A percentile compares a stretch with the other conserved stretches of the same genome.
phyloP scores from a whole-genome alignment of 225 moss, liverwort and hornwort genomes.

The Asterella californica region DNA sequence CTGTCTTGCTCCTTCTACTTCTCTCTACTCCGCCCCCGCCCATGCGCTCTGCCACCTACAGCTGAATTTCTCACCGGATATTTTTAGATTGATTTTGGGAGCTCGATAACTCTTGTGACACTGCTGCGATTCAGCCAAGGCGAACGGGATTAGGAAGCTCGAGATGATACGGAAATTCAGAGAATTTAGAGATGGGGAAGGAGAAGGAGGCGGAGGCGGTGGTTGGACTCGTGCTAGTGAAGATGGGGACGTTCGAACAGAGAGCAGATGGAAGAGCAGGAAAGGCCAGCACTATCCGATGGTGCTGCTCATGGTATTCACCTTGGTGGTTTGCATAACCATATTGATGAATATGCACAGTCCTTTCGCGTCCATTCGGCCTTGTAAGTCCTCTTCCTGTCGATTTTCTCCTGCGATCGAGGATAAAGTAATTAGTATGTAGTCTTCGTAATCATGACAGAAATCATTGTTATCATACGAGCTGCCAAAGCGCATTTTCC shows the following conservation, averaged over 20 bases:
- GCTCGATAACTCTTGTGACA: neutral
- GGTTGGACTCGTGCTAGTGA: neutral
- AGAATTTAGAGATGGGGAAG: slow-evolving; percentile 9
- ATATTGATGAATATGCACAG: slow-evolving; percentile 21
- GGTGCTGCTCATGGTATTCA: slow-evolving; percentile 26
- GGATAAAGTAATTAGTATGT: neutral
- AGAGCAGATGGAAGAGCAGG: slow-evolving; percentile 20
- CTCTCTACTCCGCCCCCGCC: neutral
- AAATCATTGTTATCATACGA: too few species aligned
- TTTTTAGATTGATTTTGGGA: neutral
- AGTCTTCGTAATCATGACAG: too few species aligned
- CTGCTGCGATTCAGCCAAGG: neutral
- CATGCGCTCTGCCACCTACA: neutral
- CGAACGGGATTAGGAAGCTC: neutral
- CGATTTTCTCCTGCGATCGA: neutral
- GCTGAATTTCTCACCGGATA: neutral
- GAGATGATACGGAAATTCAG: slow-evolving; percentile 17
- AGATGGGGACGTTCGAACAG: neutral
- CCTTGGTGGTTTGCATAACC: slow-evolving; percentile 19
- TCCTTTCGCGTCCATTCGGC: slow-evolving; percentile 15
- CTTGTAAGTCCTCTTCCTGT: slow-evolving; percentile 17
- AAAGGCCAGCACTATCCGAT: slow-evolving; percentile 12
- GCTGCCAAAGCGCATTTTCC: too few species aligned
- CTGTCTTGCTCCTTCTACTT: neutral
- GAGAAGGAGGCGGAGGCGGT: neutral